Evolutionary conservation across 371 early-diverging fungal species (phyloP), one percentile per base, ranked within the genome.

Genomic region (Mortierella sp.): DNA sequence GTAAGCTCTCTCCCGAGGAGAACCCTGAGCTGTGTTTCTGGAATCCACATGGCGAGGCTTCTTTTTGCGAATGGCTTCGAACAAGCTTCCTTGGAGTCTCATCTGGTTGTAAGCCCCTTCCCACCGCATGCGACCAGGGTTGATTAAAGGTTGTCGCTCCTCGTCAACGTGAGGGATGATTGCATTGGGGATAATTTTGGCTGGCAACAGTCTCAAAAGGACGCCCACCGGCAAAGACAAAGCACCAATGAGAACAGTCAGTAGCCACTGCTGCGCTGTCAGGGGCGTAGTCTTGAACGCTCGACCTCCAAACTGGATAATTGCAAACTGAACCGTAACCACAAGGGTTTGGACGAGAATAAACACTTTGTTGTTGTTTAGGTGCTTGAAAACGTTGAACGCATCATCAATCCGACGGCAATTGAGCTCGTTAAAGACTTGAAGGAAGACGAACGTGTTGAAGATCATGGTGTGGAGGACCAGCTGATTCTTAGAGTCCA

Each of bases 371-470:
- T 98, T 96, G 61, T 88, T 68, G 61, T 80, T 81, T 42, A 97
- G 83, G 64, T 89, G 87, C 67, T 83, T 82, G 85, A 98, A 97
- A 28, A 95, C 89, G 81, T 98, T 98, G 69, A 94, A 61, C 26
- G 88, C 80, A 54, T 82, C 82, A 64, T 90, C 92, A 43, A 94
- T 89, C 53, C 90, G 87, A 26, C 93, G 87, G 71, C 92, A 93
- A 82, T 93, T 94, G 82, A 94, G 84, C 69, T 92, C 91, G 80
- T 96, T 97, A 78, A 98, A 96, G n/a, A 98, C 82, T 83, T 98
- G 98, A 41, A 95, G 81, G 78, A 96, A 94, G 41, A 98, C 95
- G 84, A 98, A 99, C 16, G 91, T 80, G 81, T 98, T 99, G 86
- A 98, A 98, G 13, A 98, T 89, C 71, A 96, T 84, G 13, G 96